phyloP scores from a whole-genome alignment of 805 yeast genomes.

The Tanozyma kutaoensis region DNA sequence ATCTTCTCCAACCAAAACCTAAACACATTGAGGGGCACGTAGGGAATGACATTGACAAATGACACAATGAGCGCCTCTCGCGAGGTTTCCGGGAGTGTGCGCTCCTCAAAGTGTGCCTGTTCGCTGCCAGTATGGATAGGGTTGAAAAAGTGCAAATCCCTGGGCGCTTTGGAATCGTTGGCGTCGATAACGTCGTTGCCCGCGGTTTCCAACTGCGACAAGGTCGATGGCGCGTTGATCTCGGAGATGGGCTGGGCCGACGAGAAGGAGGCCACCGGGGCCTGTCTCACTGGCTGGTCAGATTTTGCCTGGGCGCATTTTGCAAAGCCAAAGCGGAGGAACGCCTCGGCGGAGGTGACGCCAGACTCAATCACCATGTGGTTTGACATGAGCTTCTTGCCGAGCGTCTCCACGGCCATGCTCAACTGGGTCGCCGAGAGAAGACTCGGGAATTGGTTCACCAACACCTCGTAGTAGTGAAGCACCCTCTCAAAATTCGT shows the following conservation, averaged over 20 bases:
- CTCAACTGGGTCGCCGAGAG: constrained; percentile 42
- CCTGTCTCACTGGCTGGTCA: constrained; percentile 11
- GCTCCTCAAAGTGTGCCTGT: constrained; percentile 9
- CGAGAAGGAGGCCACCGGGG: constrained; percentile 6
- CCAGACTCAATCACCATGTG: constrained; percentile 7
- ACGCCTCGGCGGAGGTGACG: constrained; percentile 13
- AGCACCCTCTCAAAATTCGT: constrained; percentile 9
- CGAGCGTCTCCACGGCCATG: constrained; percentile 44
- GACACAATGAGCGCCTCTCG: constrained; percentile 36
- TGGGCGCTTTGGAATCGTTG: constrained; percentile 20
- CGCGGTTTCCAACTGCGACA: constrained; percentile 11
- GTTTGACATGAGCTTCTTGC: constrained; percentile 22
- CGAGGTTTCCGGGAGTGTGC: constrained; percentile 22
- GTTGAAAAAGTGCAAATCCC: constrained; percentile 7
- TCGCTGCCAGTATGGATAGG: constrained; percentile 5
- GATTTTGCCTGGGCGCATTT: constrained; percentile 23
- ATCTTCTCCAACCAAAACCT: constrained; percentile 34
- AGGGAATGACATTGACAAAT: constrained; percentile 39
- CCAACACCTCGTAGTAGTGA: constrained; percentile 31
- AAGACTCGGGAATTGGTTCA: constrained; percentile 41
- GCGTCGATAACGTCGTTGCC: constrained; percentile 12
- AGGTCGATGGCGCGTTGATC: constrained; percentile 21
- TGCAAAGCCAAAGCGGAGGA: constrained; percentile 28
- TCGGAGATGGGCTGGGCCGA: constrained; percentile 27
- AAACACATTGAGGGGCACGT: constrained; percentile 29